Conservation (phyloP, 83 land plant species). For the Picea abies region DNA sequence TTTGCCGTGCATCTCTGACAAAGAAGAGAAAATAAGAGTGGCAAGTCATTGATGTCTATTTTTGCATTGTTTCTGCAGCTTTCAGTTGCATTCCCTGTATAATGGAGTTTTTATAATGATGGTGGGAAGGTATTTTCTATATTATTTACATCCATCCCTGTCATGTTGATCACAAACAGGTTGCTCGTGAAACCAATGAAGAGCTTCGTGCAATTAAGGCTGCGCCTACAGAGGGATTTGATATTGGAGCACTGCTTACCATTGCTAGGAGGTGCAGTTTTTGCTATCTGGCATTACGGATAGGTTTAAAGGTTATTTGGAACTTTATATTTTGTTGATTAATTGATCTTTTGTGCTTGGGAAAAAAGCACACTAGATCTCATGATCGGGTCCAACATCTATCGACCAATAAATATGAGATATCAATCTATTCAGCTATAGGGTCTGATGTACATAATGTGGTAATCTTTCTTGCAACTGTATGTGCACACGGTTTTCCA, state of each 20-base stretch:
- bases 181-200: slow-evolving; percentile 98
- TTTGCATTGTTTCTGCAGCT: neutral
- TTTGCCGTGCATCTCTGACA: slow-evolving; percentile 95
- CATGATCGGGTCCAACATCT: neutral
- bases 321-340: slow-evolving; percentile 17
- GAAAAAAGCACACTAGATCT: slow-evolving; percentile 13
- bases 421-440: neutral
- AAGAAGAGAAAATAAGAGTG: slow-evolving; percentile 97
- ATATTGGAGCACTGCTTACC: slow-evolving; percentile 80
- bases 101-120: neutral
- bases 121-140: neutral
- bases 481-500: neutral
- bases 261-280: slow-evolving; percentile 85
- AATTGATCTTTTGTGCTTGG: slow-evolving; percentile 19
- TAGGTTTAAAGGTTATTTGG: slow-evolving; percentile 31
- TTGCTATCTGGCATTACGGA: slow-evolving; percentile 22
- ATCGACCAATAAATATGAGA: neutral
- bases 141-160: neutral
- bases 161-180: slow-evolving; percentile 38
- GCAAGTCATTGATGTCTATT: slow-evolving; percentile 42
- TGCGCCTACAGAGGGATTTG: slow-evolving; percentile 82
- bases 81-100: neutral
- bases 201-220: slow-evolving; percentile 79
- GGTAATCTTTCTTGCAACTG: neutral
- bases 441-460: neutral